Conservation (phyloP, 352 stramenopile genomes). For the Globisporangium iwayamae region DNA sequence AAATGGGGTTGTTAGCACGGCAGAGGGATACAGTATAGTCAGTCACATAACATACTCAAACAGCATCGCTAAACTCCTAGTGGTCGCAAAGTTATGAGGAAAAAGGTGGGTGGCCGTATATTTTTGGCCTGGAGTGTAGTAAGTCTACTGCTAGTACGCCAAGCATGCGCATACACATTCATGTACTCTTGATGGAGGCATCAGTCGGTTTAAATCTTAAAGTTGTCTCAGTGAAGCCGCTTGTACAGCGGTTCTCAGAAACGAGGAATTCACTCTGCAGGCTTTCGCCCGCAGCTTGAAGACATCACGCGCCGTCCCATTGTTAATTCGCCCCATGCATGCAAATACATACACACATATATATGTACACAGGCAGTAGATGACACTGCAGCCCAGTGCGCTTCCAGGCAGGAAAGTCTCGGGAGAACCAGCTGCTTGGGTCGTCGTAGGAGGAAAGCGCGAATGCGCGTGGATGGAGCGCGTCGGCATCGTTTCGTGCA, state of each 20-base stretch:
- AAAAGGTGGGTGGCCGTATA: too few relatives aligned
- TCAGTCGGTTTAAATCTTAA: constrained; percentile 77
- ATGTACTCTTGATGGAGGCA: constrained; percentile 31
- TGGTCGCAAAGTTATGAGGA: too few relatives aligned
- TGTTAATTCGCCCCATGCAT: constrained; percentile 3
- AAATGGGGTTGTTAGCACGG: too few relatives aligned
- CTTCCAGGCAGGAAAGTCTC: too few relatives aligned
- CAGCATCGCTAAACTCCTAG: too few relatives aligned
- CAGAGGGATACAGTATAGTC: too few relatives aligned
- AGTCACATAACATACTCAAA: too few relatives aligned
- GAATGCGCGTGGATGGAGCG: too few relatives aligned
- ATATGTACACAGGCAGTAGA: background rate
- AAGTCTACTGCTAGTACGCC: constrained; percentile 3
- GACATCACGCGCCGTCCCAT: constrained; percentile 64
- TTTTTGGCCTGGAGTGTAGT: too few relatives aligned
- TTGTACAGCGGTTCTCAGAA: constrained; percentile 88
- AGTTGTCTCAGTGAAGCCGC: constrained; percentile 85
- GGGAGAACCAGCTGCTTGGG: too few relatives aligned
- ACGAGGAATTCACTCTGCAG: constrained; percentile 88
- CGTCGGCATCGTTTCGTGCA: too few relatives aligned
- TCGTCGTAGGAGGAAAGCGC: too few relatives aligned
- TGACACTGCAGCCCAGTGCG: background rate
- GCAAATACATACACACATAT: constrained; percentile 12
- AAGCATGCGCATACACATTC: constrained; percentile 10
- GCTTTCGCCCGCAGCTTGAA: constrained; percentile 51